Percentiles rank a stretch among this genome's conserved stretches.
These are phyloP conservation scores for Sporothrix dimorphospora DNA, from an alignment of 2,329 filamentous ascomycete species.

Conservation along the genomic window DNA sequence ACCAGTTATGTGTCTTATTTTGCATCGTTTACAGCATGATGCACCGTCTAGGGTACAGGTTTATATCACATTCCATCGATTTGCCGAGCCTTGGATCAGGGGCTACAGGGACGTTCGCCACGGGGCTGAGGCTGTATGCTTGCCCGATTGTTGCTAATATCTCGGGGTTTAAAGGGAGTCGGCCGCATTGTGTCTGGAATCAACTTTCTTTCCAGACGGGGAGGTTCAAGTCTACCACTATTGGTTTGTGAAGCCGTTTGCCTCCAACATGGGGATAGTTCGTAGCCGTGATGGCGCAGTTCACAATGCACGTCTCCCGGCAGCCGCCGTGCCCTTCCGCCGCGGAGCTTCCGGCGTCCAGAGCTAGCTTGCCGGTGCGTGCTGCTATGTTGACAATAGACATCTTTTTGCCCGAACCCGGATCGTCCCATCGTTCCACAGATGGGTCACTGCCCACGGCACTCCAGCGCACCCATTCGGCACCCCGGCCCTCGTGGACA, in stretches of 20 bases:
- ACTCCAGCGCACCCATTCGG: conserved; percentile 65
- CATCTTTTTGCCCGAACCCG: conserved; percentile 62
- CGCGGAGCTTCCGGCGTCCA: conserved; percentile 55
- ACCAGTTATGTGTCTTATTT: neutral
- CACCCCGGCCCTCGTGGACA: conserved; percentile 69
- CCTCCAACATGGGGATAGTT: conserved; percentile 65
- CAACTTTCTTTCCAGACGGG: conserved; percentile 54
- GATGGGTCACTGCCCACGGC: conserved; percentile 43
- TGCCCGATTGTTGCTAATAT: neutral
- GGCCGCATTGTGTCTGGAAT: neutral
- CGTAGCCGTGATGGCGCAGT: conserved; percentile 73
- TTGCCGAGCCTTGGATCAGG: too few species aligned
- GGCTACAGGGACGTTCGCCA: too few species aligned
- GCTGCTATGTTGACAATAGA: conserved; percentile 65
- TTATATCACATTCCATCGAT: neutral
- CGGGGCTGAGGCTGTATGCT: neutral
- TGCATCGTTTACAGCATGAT: neutral
- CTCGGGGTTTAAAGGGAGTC: too few species aligned
- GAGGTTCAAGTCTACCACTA: conserved; percentile 81
- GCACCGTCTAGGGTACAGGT: neutral
- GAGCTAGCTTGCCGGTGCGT: conserved; percentile 43
- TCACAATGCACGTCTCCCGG: conserved; percentile 76
- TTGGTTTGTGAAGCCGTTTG: conserved; percentile 73
- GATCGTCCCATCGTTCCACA: conserved; percentile 59
- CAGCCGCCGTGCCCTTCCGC: conserved; percentile 42